These are phyloP conservation scores for Neurospora sp. DNA, from an alignment of 495 filamentous ascomycete genomes.

Conservation along the genomic window DNA sequence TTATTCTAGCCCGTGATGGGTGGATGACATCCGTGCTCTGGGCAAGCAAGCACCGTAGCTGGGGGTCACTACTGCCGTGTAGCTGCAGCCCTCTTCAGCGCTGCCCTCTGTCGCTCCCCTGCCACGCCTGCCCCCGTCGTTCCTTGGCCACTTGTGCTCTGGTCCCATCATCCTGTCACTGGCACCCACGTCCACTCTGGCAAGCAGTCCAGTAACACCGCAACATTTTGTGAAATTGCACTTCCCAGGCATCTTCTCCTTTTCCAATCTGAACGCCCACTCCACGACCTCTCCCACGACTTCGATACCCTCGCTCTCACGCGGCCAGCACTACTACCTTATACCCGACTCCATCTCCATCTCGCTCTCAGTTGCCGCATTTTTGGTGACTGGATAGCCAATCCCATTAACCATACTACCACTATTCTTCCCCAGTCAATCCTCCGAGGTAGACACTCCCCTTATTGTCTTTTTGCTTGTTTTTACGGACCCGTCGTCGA, in stretches of 20 bases:
- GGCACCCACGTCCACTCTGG: slow-evolving; percentile 1
- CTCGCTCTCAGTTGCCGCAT: slow-evolving; percentile 3
- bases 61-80: neutral
- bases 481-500: neutral
- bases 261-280: slow-evolving; percentile 14
- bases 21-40: neutral
- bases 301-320: slow-evolving; percentile 13
- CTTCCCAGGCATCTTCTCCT: slow-evolving; percentile 24
- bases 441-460: slow-evolving; percentile 11
- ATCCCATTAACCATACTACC: slow-evolving; percentile 11
- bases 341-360: neutral
- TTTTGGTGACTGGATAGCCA: slow-evolving; percentile 21
- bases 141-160: neutral
- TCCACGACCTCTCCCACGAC: slow-evolving; percentile 3
- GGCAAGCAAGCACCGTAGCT: neutral
- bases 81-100: neutral
- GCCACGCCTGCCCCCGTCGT: neutral
- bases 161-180: neutral
- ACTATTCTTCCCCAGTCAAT: slow-evolving; percentile 9
- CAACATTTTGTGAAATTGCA: slow-evolving; percentile 33
- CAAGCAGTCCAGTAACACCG: slow-evolving; percentile 14
- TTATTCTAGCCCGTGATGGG: neutral
- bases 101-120: neutral
- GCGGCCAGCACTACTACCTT: slow-evolving; percentile 8
- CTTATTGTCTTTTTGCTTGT: slow-evolving; percentile 5